Evolutionary conservation across 305 asterid genomes (phyloP), one percentile per base, ranked within the genome.

Genomic region (Ilex paraguariensis): DNA sequence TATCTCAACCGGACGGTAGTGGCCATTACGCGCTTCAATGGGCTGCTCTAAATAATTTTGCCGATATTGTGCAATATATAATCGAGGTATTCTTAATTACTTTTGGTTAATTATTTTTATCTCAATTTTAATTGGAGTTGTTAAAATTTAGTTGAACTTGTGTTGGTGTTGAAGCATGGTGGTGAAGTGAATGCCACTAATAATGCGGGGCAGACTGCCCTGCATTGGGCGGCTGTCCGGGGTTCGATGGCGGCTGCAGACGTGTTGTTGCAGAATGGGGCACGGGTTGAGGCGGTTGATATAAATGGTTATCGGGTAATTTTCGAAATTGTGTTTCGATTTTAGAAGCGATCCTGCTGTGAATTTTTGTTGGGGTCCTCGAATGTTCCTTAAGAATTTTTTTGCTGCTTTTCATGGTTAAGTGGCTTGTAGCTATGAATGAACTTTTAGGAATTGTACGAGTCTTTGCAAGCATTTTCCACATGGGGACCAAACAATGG

Each of bases 191-290:
- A 87, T 65, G 94, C 90, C 6, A 60, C 60, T 65, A 96, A 92
- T 70, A 68, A 87, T 69, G 71, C 83, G 14, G 91, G 91, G 54
- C 97, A 92, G 83, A 90, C 94, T 40, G 96, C 98, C 6, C 65
- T 92, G 82, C 98, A 90, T 81, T 92, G 98, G 97, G 88, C 98
- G 0, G 96, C 97, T 5, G 98, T 75, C 64, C 83, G 97, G 67
- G 98, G 98, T 49, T 87, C 98, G 7, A 69, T 77, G 75, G 87
- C 86, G 1, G 94, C 94, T 61, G 96, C 98, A n/a, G 98, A 92
- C 57, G 86, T 83, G 65, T 65, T 92, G 85, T 62, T 90, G 86
- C 94, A 84, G 83, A 86, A 86, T 56, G 97, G 96, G 66, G 98
- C 96, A 3, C 91, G 96, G 32, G 90, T 89, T 0, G 98, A 90